These are phyloP conservation scores for Neonectria faginata DNA, from an alignment of 2,329 filamentous ascomycete genomes.

Conservation along the genomic window DNA sequence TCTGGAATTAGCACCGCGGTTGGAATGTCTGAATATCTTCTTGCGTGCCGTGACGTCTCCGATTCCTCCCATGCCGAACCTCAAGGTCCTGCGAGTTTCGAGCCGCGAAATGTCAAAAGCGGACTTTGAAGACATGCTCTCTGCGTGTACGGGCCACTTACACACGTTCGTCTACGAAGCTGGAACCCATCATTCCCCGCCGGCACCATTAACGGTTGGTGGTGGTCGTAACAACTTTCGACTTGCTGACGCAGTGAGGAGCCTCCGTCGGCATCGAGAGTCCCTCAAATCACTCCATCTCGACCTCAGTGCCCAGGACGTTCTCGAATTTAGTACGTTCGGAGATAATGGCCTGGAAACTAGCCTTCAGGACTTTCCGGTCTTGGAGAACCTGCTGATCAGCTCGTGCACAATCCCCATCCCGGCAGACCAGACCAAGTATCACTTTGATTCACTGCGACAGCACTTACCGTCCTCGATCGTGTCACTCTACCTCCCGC, in stretches of 20 bases:
- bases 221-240: background rate
- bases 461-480: background rate
- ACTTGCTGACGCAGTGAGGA: background rate
- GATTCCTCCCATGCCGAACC: slow-evolving; percentile 3
- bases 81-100: slow-evolving; percentile 11
- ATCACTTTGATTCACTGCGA: background rate
- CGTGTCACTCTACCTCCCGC: background rate
- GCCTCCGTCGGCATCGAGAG: background rate
- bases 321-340: too few relatives aligned
- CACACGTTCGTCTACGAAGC: slow-evolving; percentile 14
- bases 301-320: background rate
- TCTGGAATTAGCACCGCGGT: slow-evolving; percentile 1
- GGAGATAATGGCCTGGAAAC: background rate
- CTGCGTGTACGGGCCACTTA: background rate
- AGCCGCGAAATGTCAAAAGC: background rate
- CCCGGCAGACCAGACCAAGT: background rate
- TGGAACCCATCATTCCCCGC: background rate
- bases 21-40: slow-evolving; percentile 17
- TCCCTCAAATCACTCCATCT: slow-evolving; percentile 13
- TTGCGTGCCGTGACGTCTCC: background rate
- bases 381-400: slow-evolving; percentile 11
- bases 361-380: background rate
- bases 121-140: background rate
- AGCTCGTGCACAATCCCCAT: background rate
- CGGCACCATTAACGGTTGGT: too few relatives aligned